phyloP scores from a whole-genome alignment of 108 stramenopile species.

The Discostella stelligeroides region DNA sequence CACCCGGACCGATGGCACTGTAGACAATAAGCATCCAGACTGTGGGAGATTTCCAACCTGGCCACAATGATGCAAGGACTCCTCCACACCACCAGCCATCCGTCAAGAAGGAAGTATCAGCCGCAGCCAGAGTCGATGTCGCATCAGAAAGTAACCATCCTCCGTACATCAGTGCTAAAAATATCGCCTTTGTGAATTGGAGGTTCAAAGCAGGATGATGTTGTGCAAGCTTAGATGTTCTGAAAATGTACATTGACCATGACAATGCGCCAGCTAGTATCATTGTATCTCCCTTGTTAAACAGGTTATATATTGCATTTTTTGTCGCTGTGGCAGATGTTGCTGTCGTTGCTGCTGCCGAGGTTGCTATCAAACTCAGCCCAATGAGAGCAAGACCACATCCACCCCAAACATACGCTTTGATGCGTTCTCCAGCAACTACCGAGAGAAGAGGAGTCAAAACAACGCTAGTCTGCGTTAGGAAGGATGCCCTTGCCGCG shows the following conservation, averaged over 20 bases:
- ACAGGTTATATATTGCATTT: slow-evolving; percentile 8
- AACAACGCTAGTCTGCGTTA: slow-evolving; percentile 71
- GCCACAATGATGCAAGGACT: slow-evolving; percentile 40
- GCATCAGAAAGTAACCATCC: slow-evolving; percentile 49
- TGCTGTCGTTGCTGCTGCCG: slow-evolving; percentile 20
- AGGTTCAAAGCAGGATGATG: slow-evolving; percentile 51
- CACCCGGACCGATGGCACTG: slow-evolving; percentile 66
- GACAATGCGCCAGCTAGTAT: slow-evolving; percentile 65
- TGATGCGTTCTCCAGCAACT: slow-evolving; percentile 52
- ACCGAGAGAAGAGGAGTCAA: slow-evolving; percentile 69
- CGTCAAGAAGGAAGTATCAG: slow-evolving; percentile 11
- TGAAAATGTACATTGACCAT: slow-evolving; percentile 69
- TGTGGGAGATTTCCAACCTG: slow-evolving; percentile 41
- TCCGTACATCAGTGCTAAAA: slow-evolving; percentile 60
- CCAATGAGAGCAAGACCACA: slow-evolving; percentile 57
- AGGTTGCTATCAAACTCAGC: slow-evolving; percentile 49
- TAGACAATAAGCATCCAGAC: slow-evolving; percentile 59
- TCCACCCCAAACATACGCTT: slow-evolving; percentile 51
- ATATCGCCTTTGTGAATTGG: slow-evolving; percentile 59
- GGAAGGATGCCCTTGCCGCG: slow-evolving; percentile 65
- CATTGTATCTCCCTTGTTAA: slow-evolving; percentile 57
- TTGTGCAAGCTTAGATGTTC: slow-evolving; percentile 52
- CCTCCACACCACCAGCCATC: slow-evolving; percentile 6
- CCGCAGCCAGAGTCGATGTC: slow-evolving; percentile 24
- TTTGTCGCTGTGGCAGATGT: background rate